Percentiles rank a stretch among this genome's conserved stretches.
phyloP scores from a whole-genome alignment of 257 asterid genomes.

The Fraxinus excelsior region DNA sequence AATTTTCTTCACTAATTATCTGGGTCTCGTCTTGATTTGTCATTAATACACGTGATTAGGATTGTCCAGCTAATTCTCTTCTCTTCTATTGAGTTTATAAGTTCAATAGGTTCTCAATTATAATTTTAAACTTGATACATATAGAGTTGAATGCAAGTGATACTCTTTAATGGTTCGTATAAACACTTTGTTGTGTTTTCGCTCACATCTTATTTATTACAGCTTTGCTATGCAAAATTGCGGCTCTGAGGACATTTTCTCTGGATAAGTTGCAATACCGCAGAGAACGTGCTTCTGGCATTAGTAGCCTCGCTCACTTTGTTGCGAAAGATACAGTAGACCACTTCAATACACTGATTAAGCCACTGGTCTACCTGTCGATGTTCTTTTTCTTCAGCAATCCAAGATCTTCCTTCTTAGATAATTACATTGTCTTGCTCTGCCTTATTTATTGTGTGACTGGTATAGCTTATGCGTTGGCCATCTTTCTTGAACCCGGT shows the following conservation, averaged over 20 bases:
- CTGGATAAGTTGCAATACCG: constrained; percentile 61
- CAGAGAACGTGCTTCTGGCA: constrained; percentile 74
- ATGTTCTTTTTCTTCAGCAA: constrained; percentile 73
- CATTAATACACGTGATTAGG: neutral
- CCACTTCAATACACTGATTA: constrained; percentile 64
- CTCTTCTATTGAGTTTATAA: neutral
- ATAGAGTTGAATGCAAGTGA: neutral
- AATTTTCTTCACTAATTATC: neutral
- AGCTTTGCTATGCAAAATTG: constrained; percentile 69
- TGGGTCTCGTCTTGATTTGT: neutral
- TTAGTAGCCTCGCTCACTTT: constrained; percentile 73
- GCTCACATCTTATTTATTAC: constrained; percentile 4
- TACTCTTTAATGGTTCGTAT: neutral
- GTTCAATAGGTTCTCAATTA: neutral
- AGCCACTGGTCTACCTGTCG: constrained; percentile 71
- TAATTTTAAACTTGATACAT: neutral
- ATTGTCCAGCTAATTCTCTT: neutral
- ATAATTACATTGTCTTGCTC: constrained; percentile 64
- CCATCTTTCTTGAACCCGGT: constrained; percentile 74
- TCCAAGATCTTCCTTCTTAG: constrained; percentile 64
- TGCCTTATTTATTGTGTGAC: constrained; percentile 73
- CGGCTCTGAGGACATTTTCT: constrained; percentile 69
- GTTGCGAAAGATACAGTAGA: constrained; percentile 71
- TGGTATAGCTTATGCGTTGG: constrained; percentile 63
- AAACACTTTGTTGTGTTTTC: neutral